Base-by-base conservation (phyloP, 169 alveolate species). In the Plasmodium vinckei region DNA sequence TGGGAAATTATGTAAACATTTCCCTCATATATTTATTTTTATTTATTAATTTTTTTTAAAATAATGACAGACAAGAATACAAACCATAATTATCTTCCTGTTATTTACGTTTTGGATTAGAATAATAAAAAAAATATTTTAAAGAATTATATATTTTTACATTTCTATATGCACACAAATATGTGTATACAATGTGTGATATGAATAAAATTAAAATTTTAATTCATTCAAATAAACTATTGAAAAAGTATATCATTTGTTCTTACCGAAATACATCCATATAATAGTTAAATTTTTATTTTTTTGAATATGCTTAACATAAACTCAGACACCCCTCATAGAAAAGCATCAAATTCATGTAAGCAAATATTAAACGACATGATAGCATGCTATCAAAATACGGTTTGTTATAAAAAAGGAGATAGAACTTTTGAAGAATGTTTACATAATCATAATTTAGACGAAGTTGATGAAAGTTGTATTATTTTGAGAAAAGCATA, bases 311-410 rank as follows among this genome's bases (percentile, higher is more conserved):
- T 79, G 89, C 89, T 79, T 5, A 44, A 42, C 60, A 87, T 93
- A 46, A 93, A 88, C 51, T 82, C 93, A 12, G 97, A 94, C 91
- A 88, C 71, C 57, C 97, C 97, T 25, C 96, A 94, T 82, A 61
- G 97, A 44, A 87, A 92, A 75, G 96, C 97, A 67, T 92, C 96
- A 21, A 94, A 94, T 73, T 94, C 97, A 19, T 94, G 97, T 73
- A 93, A 90, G 56, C 84, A 89, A 65, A 69, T 94, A 19, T 82
- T 92, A 46, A 91, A 87, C 42, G 97, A 94, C 47, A 84, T 94
- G 94, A 79, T 94, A 47, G 93, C 94, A 57, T 94, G 97, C 87
- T 94, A 93, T 92, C 92, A 94, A 72, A 91, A 82, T 61, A 57
- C 87, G 5, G 17, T 53, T 53, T 94, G 97, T 84, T 92, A 93